These are phyloP conservation scores for Saccharomycopsis guyanensis DNA, from an alignment of 805 yeast species.

Conservation along the genomic window DNA sequence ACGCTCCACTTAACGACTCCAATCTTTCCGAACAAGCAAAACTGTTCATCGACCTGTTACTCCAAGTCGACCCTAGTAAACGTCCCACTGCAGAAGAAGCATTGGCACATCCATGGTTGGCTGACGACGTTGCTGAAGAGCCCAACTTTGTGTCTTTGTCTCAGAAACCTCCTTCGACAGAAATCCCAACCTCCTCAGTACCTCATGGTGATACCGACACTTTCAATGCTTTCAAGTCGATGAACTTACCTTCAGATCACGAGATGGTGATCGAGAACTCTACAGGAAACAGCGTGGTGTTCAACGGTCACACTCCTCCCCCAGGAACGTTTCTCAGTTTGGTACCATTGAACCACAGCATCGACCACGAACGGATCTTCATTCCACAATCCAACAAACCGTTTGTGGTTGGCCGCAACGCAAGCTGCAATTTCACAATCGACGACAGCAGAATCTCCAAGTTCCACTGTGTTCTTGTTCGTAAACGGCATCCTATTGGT, in stretches of 20 bases:
- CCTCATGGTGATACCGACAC: not conserved
- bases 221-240: not conserved
- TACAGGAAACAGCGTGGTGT: constrained; percentile 1
- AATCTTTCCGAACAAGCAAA: constrained; percentile 62
- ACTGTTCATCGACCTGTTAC: constrained; percentile 59
- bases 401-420: constrained; percentile 68
- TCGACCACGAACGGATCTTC: constrained; percentile 38
- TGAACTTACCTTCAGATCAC: not conserved
- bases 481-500: constrained; percentile 50
- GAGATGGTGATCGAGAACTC: not conserved
- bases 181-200: not conserved
- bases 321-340: constrained; percentile 59
- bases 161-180: not conserved
- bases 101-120: constrained; percentile 76
- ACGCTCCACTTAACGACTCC: constrained; percentile 59
- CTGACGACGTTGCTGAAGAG: constrained; percentile 7
- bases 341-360: constrained; percentile 41
- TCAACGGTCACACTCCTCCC: constrained; percentile 27
- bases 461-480: constrained; percentile 65
- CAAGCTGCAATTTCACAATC: constrained; percentile 51
- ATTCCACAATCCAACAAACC: constrained; percentile 63
- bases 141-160: not conserved
- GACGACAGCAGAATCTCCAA: constrained; percentile 76
- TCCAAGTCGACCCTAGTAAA: constrained; percentile 67
- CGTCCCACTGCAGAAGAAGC: constrained; percentile 76